Base-by-base conservation (phyloP, 2,329 filamentous ascomycete species). In the Xylaria sp. region DNA sequence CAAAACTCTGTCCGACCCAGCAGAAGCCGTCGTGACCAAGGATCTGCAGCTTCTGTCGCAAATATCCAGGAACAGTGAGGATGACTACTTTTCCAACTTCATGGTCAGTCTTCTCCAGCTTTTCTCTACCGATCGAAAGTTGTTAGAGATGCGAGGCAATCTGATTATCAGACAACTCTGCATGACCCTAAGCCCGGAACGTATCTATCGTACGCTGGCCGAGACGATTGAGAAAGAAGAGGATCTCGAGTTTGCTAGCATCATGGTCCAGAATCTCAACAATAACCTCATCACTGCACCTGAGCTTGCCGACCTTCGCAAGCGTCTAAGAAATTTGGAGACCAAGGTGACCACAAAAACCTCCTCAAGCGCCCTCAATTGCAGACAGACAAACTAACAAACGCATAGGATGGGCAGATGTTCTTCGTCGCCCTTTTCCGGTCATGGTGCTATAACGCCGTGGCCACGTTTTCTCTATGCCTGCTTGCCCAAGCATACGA, bases 211-310 rank as follows among this genome's bases (percentile, higher is more conserved):
- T 36, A 98, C 94, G 2, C 85, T 99, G 71, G 97, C 96, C 30
- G 96, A 99, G 75, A 97, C 96, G 73, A 92, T 99, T 10, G 96
- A 98, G 79, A 97, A 94, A 77, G 96, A 99, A 79, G 96, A 98
- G 81, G 96, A 99, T 78, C 89, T 99, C 48, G 97, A 99, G 78
- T 99, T 99, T 80, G 95, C 96, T 18, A 97, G 95, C 78, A 98
- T 99, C 75, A 99, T 99, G 96, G 94, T 99, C 34, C 96, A 99
- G 79, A 98, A 98, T 76, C 85, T 99, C 60, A 99, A 99, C 82
- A 99, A 99, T 80, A 99, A 99, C 75, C 89, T 99, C 63, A 97
- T 99, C 72, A 99, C 97, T 1, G 96, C 97, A 0, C 96, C 97
- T 0, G 94, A 99, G 80, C 84, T 99, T 34, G 90, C 93, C 1